Percentiles rank a stretch among this genome's conserved stretches.
phyloP scores from a whole-genome alignment of 192 early-diverging fungal species.

The Endogone sp. region DNA sequence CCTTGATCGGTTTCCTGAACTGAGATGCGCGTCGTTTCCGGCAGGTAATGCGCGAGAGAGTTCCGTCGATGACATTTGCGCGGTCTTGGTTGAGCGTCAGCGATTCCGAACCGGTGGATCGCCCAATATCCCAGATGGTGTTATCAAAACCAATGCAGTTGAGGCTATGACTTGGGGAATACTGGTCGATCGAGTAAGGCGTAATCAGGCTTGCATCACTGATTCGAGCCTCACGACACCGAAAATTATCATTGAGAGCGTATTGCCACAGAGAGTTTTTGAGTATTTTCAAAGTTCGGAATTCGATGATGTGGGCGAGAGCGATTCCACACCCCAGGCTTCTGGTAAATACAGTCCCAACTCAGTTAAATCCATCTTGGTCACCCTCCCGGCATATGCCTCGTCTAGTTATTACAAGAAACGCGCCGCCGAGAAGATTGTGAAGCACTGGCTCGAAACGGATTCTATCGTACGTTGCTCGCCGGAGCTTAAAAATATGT shows the following conservation, averaged over 20 bases:
- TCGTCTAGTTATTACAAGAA: conserved; percentile 22
- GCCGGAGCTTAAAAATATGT: conserved; percentile 17
- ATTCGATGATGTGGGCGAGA: conserved; percentile 16
- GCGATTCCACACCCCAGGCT: no score
- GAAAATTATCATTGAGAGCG: background rate
- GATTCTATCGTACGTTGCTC: conserved; percentile 5
- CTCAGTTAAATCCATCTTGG: background rate
- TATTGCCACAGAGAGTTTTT: conserved; percentile 11
- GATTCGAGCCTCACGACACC: no score
- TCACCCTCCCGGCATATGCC: background rate
- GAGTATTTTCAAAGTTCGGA: background rate
- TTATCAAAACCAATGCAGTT: conserved; percentile 33
- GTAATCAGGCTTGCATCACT: background rate
- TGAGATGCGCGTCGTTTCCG: background rate
- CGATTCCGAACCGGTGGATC: conserved; percentile 32
- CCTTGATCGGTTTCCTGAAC: background rate
- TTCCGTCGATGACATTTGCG: conserved; percentile 8
- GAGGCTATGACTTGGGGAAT: conserved; percentile 40
- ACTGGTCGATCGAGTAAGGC: background rate
- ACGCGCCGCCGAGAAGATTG: conserved; percentile 9
- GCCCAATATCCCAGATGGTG: conserved; percentile 27
- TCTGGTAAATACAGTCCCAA: no score
- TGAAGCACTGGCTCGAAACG: conserved; percentile 22
- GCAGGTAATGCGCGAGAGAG: conserved; percentile 12
- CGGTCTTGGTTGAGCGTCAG: conserved; percentile 37